Evolutionary conservation across 2,329 filamentous ascomycete species (phyloP).

Genomic region (Phyllosticta capitalensis): DNA sequence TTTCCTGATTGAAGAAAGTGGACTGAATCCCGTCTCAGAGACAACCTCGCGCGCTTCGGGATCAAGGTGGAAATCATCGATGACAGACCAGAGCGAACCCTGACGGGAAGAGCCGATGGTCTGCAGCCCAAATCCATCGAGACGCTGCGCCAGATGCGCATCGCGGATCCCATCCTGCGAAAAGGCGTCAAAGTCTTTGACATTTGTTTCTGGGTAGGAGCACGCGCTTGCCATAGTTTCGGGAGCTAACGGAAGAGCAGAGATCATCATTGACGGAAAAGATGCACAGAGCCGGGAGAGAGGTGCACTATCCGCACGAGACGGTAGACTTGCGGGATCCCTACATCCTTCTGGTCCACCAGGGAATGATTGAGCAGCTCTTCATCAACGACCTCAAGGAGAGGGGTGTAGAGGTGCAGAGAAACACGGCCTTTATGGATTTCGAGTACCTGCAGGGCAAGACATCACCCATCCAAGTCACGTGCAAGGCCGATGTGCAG

Average conservation of each 20-base stretch:
- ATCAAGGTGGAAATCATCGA: slow-evolving; percentile 58
- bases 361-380: slow-evolving; percentile 65
- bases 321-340: slow-evolving; percentile 42
- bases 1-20: slow-evolving; percentile 10
- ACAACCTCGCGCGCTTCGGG: slow-evolving; percentile 54
- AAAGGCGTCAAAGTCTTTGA: slow-evolving; percentile 63
- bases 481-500: slow-evolving; percentile 29
- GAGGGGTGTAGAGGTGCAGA: slow-evolving; percentile 52
- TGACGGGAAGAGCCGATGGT: slow-evolving; percentile 60
- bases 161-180: slow-evolving; percentile 59
- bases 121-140: slow-evolving; percentile 72
- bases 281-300: slow-evolving; percentile 52
- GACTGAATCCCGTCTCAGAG: slow-evolving; percentile 24
- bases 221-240: not conserved
- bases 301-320: slow-evolving; percentile 54
- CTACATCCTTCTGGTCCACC: slow-evolving; percentile 51
- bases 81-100: slow-evolving; percentile 57
- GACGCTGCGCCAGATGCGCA: slow-evolving; percentile 61
- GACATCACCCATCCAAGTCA: slow-evolving; percentile 32
- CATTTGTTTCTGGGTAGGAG: slow-evolving; percentile 60
- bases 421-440: slow-evolving; percentile 54
- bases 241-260: slow-evolving; percentile 12
- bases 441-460: slow-evolving; percentile 32
- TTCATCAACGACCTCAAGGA: slow-evolving; percentile 60
- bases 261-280: slow-evolving; percentile 28